Evolutionary conservation across 108 stramenopile genomes (phyloP).

Genomic region (Skeletonema marinoi): DNA sequence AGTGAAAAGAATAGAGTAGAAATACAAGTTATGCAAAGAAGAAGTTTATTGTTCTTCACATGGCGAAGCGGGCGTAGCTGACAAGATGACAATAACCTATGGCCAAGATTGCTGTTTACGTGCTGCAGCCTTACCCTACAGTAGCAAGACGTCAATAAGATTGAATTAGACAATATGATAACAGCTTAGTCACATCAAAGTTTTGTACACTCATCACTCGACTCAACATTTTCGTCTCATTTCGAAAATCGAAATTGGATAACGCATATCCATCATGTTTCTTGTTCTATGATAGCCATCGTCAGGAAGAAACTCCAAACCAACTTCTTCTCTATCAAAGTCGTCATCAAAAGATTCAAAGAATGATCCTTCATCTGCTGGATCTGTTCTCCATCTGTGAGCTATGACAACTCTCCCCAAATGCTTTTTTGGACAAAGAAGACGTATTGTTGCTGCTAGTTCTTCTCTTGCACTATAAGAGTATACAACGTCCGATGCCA

Average conservation of each 20-base stretch:
- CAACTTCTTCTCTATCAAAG: slow-evolving; percentile 17
- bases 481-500: slow-evolving; percentile 30
- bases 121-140: too few species aligned
- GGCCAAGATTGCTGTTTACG: too few species aligned
- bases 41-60: too few species aligned
- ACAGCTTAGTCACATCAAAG: neutral
- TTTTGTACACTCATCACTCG: neutral
- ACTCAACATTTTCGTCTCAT: slow-evolving; percentile 19
- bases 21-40: too few species aligned
- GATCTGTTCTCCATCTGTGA: slow-evolving; percentile 27
- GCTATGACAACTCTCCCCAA: slow-evolving; percentile 14
- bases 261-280: slow-evolving; percentile 23
- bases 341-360: slow-evolving; percentile 23
- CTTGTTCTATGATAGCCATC: slow-evolving; percentile 15
- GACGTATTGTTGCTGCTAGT: slow-evolving; percentile 10
- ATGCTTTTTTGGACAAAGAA: slow-evolving; percentile 16
- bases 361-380: slow-evolving; percentile 15
- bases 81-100: too few species aligned
- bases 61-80: neutral
- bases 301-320: slow-evolving; percentile 16
- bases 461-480: slow-evolving; percentile 28
- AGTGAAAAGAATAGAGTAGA: neutral
- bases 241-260: slow-evolving; percentile 19
- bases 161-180: neutral
- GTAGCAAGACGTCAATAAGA: too few species aligned